Conservation (phyloP, 352 stramenopile species). For the Globisporangium paroecandrum region DNA sequence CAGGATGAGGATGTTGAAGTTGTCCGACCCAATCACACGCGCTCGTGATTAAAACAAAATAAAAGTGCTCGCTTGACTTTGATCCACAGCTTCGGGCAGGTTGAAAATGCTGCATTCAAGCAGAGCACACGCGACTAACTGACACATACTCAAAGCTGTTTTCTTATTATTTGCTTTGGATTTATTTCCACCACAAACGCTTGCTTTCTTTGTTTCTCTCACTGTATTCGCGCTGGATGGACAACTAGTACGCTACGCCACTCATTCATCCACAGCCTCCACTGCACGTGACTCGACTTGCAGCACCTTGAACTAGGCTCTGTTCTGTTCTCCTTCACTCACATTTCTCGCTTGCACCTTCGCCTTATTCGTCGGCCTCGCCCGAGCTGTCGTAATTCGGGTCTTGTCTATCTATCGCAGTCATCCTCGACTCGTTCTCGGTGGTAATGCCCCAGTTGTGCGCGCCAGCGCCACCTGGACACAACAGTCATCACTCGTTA, state of each 20-base stretch:
- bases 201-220: background rate
- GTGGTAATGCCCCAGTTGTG: conserved; percentile 78
- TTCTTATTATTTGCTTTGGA: background rate
- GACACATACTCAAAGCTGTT: background rate
- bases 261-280: background rate
- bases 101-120: background rate
- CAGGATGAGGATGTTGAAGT: background rate
- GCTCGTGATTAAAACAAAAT: background rate
- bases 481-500: background rate
- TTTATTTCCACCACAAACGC: background rate
- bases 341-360: background rate
- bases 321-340: background rate
- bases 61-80: background rate
- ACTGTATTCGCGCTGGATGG: background rate
- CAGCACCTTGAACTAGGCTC: background rate
- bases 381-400: conserved; percentile 77
- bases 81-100: too few species aligned
- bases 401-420: conserved; percentile 61
- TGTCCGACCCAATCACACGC: background rate
- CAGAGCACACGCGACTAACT: background rate
- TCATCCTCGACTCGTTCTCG: conserved; percentile 33
- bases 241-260: background rate
- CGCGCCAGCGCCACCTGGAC: conserved; percentile 63
- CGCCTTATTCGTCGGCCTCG: conserved; percentile 27
- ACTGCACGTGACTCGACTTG: background rate